Percentiles rank a stretch among this genome's conserved stretches.
Evolutionary conservation across 495 filamentous ascomycete genomes (phyloP).

Genomic region (Aspergillus sclerotioniger): DNA sequence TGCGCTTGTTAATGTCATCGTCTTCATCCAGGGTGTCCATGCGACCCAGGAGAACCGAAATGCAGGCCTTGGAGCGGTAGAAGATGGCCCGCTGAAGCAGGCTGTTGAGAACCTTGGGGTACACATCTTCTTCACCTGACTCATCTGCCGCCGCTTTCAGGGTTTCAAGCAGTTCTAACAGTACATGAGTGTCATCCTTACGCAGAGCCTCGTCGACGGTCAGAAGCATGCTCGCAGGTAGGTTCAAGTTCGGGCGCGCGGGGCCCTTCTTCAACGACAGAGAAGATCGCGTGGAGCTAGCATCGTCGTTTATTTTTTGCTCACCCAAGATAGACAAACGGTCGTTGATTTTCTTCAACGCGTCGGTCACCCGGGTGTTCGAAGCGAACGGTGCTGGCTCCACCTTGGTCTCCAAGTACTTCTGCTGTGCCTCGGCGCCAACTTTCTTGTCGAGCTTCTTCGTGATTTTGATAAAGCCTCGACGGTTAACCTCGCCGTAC

Average conservation of each 20-base stretch:
- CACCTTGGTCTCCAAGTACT: conserved; percentile 84
- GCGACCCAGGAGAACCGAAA: conserved; percentile 63
- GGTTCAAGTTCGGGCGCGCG: conserved; percentile 66
- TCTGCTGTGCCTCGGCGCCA: conserved; percentile 67
- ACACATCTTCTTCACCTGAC: conserved; percentile 40
- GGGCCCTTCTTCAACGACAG: conserved; percentile 68
- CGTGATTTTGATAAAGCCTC: conserved; percentile 95
- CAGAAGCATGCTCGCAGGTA: conserved; percentile 65
- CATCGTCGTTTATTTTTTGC: conserved; percentile 65
- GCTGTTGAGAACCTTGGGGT: conserved; percentile 66
- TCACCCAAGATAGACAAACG: conserved; percentile 85
- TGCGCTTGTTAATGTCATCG: conserved; percentile 89
- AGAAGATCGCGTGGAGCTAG: conserved; percentile 66
- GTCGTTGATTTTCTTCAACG: conserved; percentile 78
- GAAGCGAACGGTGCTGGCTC: conserved; percentile 81
- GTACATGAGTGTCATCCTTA: conserved; percentile 62
- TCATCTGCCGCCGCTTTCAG: conserved; percentile 53
- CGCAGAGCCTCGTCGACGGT: conserved; percentile 75
- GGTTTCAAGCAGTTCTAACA: conserved; percentile 59
- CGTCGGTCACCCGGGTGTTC: conserved; percentile 60
- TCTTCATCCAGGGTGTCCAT: conserved; percentile 75
- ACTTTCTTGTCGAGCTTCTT: conserved; percentile 97
- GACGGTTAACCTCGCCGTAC: conserved; percentile 95
- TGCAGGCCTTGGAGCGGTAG: conserved; percentile 62
- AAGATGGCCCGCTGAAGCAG: conserved; percentile 83